These are phyloP conservation scores for Cladosporium sp. DNA, from an alignment of 2,329 filamentous ascomycete genomes.

Conservation along the genomic window DNA sequence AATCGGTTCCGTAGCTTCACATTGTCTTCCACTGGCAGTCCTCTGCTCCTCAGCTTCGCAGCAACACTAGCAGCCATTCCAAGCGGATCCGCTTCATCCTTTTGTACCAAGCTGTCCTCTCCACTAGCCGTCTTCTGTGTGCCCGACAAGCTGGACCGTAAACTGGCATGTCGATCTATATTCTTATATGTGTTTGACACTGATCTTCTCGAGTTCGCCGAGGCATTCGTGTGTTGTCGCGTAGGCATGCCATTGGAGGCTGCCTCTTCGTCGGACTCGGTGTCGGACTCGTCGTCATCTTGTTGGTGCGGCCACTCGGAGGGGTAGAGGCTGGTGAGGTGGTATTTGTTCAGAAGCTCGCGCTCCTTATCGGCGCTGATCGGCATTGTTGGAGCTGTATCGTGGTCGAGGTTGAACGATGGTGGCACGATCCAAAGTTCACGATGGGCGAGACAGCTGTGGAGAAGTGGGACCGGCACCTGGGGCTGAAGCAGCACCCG, in stretches of 20 bases:
- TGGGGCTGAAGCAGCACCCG: not conserved
- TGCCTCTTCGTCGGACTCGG: constrained; percentile 30
- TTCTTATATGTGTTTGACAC: constrained; percentile 78
- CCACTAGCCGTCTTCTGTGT: constrained; percentile 69
- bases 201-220: constrained; percentile 5
- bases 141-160: constrained; percentile 59
- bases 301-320: constrained; percentile 84
- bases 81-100: constrained; percentile 89
- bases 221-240: constrained; percentile 13
- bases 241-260: constrained; percentile 8
- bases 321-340: constrained; percentile 75
- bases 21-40: constrained; percentile 83
- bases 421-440: constrained; percentile 16
- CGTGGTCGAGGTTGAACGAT: not conserved
- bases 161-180: constrained; percentile 73
- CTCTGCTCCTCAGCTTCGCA: constrained; percentile 72
- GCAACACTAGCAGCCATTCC: constrained; percentile 89
- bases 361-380: constrained; percentile 71
- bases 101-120: constrained; percentile 76
- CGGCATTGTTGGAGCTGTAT: constrained; percentile 31
- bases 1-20: constrained; percentile 75
- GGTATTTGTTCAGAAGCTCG: constrained; percentile 85
- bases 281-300: constrained; percentile 60
- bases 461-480: not conserved
- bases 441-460: constrained; percentile 8